These are phyloP conservation scores for Hypoxylon rickii DNA, from an alignment of 495 filamentous ascomycete genomes.

Conservation along the genomic window DNA sequence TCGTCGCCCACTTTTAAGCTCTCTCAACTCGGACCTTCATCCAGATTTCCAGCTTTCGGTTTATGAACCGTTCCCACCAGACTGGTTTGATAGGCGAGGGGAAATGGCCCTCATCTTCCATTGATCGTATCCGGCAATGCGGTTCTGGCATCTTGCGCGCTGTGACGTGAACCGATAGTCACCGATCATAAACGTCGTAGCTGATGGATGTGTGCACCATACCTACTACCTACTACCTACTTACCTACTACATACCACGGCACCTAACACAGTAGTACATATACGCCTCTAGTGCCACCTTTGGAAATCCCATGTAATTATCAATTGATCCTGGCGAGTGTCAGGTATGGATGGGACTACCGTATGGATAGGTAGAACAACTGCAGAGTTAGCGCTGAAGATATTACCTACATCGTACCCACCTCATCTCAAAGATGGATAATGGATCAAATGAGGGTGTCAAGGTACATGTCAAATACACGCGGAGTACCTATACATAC, in stretches of 20 bases:
- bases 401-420: constrained; percentile 16
- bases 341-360: too few species aligned
- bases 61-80: constrained; percentile 8
- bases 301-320: too few species aligned
- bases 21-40: constrained; percentile 20
- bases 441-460: background rate
- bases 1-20: constrained; percentile 21
- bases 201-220: too few species aligned
- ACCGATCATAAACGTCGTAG: too few species aligned
- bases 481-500: constrained; percentile 15
- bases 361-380: background rate
- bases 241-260: too few species aligned
- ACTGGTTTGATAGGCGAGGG: constrained; percentile 5
- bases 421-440: background rate
- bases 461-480: constrained; percentile 23
- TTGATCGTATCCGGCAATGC: background rate
- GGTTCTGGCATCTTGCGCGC: constrained; percentile 3
- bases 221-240: too few species aligned
- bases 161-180: too few species aligned
- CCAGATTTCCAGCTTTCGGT: constrained; percentile 17
- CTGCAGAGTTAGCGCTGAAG: constrained; percentile 20
- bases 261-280: too few species aligned
- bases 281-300: too few species aligned
- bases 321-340: too few species aligned
- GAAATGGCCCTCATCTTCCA: background rate